These are phyloP conservation scores for Neopestalotiopsis clavispora DNA, from an alignment of 2,329 filamentous ascomycete genomes.

Conservation along the genomic window DNA sequence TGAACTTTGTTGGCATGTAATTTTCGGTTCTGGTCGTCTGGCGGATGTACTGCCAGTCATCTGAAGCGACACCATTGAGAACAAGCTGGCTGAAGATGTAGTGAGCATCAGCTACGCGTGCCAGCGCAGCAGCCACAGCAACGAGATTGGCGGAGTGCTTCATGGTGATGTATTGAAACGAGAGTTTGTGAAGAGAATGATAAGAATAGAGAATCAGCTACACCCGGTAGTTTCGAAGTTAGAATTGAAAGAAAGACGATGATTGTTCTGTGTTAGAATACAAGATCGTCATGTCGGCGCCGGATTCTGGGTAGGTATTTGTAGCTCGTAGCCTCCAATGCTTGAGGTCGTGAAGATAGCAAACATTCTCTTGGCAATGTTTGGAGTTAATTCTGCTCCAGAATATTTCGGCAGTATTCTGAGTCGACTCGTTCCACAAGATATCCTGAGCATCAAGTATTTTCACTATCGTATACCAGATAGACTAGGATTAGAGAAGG, in stretches of 20 bases:
- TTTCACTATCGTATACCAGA: too few relatives aligned
- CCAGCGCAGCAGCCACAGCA: background rate
- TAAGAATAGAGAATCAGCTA: background rate
- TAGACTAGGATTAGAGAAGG: too few relatives aligned
- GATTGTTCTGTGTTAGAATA: background rate
- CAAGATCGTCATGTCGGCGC: background rate
- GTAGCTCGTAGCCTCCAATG: too few relatives aligned
- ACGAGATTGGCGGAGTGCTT: background rate
- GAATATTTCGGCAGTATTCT: too few relatives aligned
- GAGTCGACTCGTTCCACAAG: too few relatives aligned
- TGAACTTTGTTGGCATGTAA: slow-evolving; percentile 10
- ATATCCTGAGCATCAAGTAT: too few relatives aligned
- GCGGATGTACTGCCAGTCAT: slow-evolving; percentile 12
- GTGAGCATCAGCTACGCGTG: background rate
- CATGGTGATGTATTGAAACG: background rate
- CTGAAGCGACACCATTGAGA: background rate
- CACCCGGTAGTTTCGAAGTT: background rate
- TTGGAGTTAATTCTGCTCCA: too few relatives aligned
- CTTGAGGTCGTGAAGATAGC: too few relatives aligned
- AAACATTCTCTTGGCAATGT: too few relatives aligned
- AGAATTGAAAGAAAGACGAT: background rate
- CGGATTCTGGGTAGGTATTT: too few relatives aligned
- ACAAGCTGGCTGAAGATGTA: slow-evolving; percentile 12
- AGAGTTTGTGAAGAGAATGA: background rate
- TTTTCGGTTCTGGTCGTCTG: slow-evolving; percentile 7